Evolutionary conservation across 306 rosid genomes (phyloP).

Genomic region (Ammopiptanthus mongolicus): DNA sequence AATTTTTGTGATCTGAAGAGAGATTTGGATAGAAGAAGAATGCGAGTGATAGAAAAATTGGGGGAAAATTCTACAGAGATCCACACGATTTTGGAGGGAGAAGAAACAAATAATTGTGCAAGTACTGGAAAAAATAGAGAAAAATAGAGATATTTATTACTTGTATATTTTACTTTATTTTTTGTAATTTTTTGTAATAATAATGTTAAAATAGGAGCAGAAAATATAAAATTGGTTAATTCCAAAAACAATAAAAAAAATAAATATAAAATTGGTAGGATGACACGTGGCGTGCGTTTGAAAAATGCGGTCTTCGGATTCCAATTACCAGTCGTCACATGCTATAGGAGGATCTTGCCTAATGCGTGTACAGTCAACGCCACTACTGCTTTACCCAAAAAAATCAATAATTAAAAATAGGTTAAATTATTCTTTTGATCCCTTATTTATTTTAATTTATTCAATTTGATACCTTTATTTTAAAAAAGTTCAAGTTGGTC

Average conservation of each 20-base stretch:
- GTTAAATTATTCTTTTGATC: no score
- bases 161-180: not conserved
- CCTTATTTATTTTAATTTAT: no score
- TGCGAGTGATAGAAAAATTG: not conserved
- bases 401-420: no score
- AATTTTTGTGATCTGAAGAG: conserved; percentile 16
- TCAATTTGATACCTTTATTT: no score
- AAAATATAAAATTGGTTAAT: not conserved
- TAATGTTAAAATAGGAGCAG: no score
- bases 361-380: conserved; percentile 12
- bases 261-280: not conserved
- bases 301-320: not conserved
- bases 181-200: not conserved
- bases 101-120: conserved; percentile 10
- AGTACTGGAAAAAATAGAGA: not conserved
- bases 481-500: no score
- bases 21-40: not conserved
- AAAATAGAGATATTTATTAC: not conserved
- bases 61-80: conserved; percentile 31
- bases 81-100: conserved; percentile 43
- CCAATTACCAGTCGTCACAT: not conserved
- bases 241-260: no score
- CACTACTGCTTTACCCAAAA: no score
- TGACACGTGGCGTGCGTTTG: conserved; percentile 17
- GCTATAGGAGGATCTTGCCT: not conserved